Base-by-base conservation (phyloP, 2,329 filamentous ascomycete species). In the Alternaria arborescens region DNA sequence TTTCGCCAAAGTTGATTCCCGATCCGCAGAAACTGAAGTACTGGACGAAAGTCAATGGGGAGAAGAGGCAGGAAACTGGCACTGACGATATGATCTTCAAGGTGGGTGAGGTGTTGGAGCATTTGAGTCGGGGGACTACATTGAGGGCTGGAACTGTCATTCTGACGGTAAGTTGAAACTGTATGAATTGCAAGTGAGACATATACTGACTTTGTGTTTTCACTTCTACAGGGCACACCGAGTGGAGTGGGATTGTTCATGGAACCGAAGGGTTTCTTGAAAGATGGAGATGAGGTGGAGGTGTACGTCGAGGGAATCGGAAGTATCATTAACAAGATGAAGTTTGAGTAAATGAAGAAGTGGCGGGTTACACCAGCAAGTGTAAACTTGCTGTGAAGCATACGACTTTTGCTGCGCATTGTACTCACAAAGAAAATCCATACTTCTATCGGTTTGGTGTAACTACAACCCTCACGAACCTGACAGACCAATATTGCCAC, bases 41-140 rank as follows among this genome's bases (percentile, higher is more conserved):
- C 55, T 72, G 67, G 58, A 82, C 81, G 3, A 78, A 75, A 55
- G 78, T 83, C 14, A 83, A 84, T 68, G 82, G 81, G 1, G 70
- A 80, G 64, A 66, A 75, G 46, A 75, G 79, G 51, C 83, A 85
- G 68, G 69, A 78, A 50, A 79, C 79, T 2, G 67, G 77, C 1
- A 78, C 75, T 0, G 77, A 80, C 44, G 83, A 85, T 69, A 80
- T 85, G 81, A 82, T 85, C n/a, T 84, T 77, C 63, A 73, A 58
- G 0, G 71, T 82, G 3, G 74, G 70, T 3, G 68, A 81, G 69
- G 77, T 85, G 11, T 69, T 85, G 14, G 78, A 76, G 59, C 79
- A 81, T 69, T 71, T 84, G 68, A 79, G 72, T 50, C 72, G 80
- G 41, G 80, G 80, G 30, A 83, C 81, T 5, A 85, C 83, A 24